phyloP scores from a whole-genome alignment of 2,329 filamentous ascomycete species.

The Proliferodiscus dingleyae region DNA sequence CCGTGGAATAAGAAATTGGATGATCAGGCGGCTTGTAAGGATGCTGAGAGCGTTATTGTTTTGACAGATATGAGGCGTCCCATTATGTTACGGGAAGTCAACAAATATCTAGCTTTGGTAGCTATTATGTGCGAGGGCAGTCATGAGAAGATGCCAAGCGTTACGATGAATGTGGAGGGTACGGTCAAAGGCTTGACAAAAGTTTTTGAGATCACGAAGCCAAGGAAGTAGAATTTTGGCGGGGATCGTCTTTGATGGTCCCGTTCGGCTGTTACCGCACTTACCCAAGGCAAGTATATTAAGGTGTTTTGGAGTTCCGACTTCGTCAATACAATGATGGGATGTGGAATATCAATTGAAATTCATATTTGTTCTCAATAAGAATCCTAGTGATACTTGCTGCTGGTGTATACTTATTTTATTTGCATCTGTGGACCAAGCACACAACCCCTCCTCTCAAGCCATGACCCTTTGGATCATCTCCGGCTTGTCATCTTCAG shows the following conservation, averaged over 20 bases:
- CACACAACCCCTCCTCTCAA: too few relatives aligned
- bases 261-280: background rate
- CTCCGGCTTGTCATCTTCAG: too few relatives aligned
- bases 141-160: conserved; percentile 76
- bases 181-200: conserved; percentile 74
- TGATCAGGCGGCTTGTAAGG: conserved; percentile 61
- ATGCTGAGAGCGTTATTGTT: conserved; percentile 64
- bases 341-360: too few relatives aligned
- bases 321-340: too few relatives aligned
- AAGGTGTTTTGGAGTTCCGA: background rate
- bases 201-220: conserved; percentile 70
- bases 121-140: conserved; percentile 84
- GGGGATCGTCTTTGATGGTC: background rate
- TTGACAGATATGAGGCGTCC: conserved; percentile 56
- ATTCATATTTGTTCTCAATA: too few relatives aligned
- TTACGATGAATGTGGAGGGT: conserved; percentile 82
- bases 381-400: too few relatives aligned
- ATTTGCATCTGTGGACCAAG: too few relatives aligned
- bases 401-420: too few relatives aligned
- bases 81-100: conserved; percentile 64
- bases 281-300: background rate
- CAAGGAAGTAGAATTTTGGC: conserved; percentile 32
- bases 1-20: conserved; percentile 59
- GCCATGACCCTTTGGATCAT: too few relatives aligned
- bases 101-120: conserved; percentile 72